Conservation (phyloP, 257 asterid species). For the Lithospermum erythrorhizon region DNA sequence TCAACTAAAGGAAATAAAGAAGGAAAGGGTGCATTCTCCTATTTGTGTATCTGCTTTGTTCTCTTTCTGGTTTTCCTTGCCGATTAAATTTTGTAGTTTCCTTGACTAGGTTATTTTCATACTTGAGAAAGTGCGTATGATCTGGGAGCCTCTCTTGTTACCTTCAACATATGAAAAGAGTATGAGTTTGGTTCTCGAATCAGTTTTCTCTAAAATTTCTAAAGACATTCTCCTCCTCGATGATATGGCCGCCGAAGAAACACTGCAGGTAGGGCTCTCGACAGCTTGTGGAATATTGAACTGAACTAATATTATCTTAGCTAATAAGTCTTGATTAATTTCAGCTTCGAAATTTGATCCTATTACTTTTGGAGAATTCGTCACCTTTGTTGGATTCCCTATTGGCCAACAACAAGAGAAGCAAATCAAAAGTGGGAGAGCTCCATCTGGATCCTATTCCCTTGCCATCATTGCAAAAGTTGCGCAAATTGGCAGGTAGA, state of each 20-base stretch:
- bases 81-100: conserved; percentile 7
- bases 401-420: conserved; percentile 22
- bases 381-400: conserved; percentile 58
- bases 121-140: conserved; percentile 89
- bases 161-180: conserved; percentile 68
- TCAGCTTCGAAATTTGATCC: conserved; percentile 78
- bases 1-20: too few relatives aligned
- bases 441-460: conserved; percentile 27
- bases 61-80: conserved; percentile 9
- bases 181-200: conserved; percentile 57
- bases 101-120: conserved; percentile 77
- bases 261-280: conserved; percentile 57
- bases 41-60: conserved; percentile 1
- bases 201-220: conserved; percentile 59
- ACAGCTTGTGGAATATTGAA: not conserved
- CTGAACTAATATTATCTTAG: conserved; percentile 3
- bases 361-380: conserved; percentile 71
- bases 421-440: conserved; percentile 35
- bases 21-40: conserved; percentile 4
- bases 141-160: conserved; percentile 78
- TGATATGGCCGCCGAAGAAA: conserved; percentile 98
- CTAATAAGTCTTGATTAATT: conserved; percentile 16
- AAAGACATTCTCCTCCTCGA: conserved; percentile 74
- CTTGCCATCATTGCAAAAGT: conserved; percentile 52
- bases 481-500: conserved; percentile 67